These are phyloP conservation scores for Isoetes engelmannii DNA, from an alignment of 83 land plant species.

Conservation along the genomic window DNA sequence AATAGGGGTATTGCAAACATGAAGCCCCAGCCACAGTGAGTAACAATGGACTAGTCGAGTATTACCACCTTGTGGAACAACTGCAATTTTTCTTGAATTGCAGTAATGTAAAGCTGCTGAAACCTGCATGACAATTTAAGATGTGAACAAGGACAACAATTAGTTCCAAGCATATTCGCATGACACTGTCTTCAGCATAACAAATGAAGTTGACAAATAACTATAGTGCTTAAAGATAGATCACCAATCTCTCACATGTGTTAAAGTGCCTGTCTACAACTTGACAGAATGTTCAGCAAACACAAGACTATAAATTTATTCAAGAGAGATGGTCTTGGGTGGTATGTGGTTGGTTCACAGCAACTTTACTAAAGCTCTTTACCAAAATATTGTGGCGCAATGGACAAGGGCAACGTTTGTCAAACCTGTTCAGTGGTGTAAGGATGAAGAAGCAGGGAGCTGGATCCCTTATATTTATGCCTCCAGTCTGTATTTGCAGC, in stretches of 20 bases:
- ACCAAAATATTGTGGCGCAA: constrained; percentile 5
- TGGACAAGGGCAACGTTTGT: not conserved
- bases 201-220: not conserved
- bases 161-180: constrained; percentile 8
- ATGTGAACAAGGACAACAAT: constrained; percentile 2
- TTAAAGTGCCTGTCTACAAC: not conserved
- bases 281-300: not conserved
- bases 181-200: not conserved
- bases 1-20: too few relatives aligned
- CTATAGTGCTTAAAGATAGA: not conserved
- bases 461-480: constrained; percentile 69
- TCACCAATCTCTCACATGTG: not conserved
- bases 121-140: constrained; percentile 39
- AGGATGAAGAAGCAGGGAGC: constrained; percentile 77
- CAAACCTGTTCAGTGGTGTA: constrained; percentile 62
- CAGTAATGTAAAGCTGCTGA: constrained; percentile 72
- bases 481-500: constrained; percentile 87
- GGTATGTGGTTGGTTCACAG: not conserved
- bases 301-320: not conserved
- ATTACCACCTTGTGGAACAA: constrained; percentile 98
- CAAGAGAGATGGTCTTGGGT: not conserved
- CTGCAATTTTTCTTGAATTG: constrained; percentile 62
- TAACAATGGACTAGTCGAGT: constrained; percentile 98
- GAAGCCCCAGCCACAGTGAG: too few relatives aligned
- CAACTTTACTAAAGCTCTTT: not conserved